Percentiles rank a stretch among this genome's conserved stretches.
Evolutionary conservation across 2,329 filamentous ascomycete genomes (phyloP).

Genomic region (Trichoderma semiorbis): DNA sequence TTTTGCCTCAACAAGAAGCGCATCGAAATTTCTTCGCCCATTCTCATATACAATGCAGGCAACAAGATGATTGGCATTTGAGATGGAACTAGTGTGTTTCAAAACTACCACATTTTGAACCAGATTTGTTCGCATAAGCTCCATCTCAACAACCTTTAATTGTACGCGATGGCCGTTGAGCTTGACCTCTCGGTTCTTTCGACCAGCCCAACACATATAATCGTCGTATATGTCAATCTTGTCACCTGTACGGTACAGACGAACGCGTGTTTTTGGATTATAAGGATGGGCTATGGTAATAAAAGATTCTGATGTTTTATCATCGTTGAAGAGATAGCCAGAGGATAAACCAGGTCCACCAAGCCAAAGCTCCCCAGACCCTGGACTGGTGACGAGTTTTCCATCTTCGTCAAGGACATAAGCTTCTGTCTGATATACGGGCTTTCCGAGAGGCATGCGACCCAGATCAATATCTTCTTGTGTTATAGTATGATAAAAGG

Average conservation of each 20-base stretch:
- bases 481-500: neutral
- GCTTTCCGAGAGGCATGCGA: neutral
- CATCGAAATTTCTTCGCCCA: neutral
- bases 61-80: neutral
- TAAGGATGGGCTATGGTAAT: neutral
- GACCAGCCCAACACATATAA: neutral
- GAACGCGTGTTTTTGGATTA: neutral
- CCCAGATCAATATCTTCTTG: neutral
- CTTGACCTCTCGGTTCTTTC: neutral
- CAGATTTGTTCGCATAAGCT: neutral
- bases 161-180: neutral
- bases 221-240: neutral
- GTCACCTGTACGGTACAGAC: neutral
- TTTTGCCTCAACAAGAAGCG: neutral
- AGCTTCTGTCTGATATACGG: neutral
- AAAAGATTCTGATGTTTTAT: neutral
- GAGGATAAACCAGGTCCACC: neutral
- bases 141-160: neutral
- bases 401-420: neutral
- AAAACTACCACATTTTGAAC: neutral
- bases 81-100: neutral
- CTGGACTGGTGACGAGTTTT: neutral
- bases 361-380: neutral
- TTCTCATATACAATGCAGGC: neutral
- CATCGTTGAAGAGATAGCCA: neutral